These are phyloP conservation scores for Trypanosoma boissoni DNA, from an alignment of 208 protist genomes.

Conservation along the genomic window DNA sequence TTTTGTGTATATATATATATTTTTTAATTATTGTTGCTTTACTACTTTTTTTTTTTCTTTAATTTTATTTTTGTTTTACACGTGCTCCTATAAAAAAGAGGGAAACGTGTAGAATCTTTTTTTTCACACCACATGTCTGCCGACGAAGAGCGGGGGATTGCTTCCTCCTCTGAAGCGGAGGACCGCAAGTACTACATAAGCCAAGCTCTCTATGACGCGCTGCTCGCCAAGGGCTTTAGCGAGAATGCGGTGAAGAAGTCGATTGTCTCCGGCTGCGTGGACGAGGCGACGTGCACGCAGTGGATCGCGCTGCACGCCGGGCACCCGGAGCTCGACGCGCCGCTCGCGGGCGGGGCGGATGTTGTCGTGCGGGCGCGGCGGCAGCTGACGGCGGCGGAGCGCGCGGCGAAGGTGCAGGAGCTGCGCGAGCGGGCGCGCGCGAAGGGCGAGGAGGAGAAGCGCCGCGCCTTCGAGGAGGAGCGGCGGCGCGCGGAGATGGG, in stretches of 20 bases:
- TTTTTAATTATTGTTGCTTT: not conserved
- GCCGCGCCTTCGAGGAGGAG: conserved; percentile 53
- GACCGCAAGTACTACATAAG: conserved; percentile 45
- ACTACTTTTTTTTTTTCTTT: conserved; percentile 8
- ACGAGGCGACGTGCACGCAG: conserved; percentile 71
- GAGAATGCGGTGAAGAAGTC: conserved; percentile 90
- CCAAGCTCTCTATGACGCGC: conserved; percentile 48
- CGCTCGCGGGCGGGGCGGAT: conserved; percentile 61
- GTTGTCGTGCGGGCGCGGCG: conserved; percentile 63
- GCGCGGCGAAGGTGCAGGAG: conserved; percentile 65
- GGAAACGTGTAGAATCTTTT: not conserved
- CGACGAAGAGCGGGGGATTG: not conserved
- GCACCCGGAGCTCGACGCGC: conserved; percentile 79
- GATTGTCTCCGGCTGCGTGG: conserved; percentile 76
- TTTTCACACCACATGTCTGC: too few species aligned
- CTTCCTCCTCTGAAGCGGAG: conserved; percentile 21
- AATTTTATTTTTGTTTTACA: not conserved
- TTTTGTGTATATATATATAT: not conserved
- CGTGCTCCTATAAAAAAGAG: conserved; percentile 1
- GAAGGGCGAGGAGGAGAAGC: conserved; percentile 53
- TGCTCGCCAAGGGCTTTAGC: conserved; percentile 61
- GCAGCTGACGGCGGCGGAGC: conserved; percentile 69
- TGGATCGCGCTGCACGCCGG: conserved; percentile 87
- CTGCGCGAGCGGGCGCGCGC: conserved; percentile 49
- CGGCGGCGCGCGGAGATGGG: conserved; percentile 57